These are phyloP conservation scores for Metschnikowia sp. DNA, from an alignment of 805 yeast genomes.

Conservation along the genomic window DNA sequence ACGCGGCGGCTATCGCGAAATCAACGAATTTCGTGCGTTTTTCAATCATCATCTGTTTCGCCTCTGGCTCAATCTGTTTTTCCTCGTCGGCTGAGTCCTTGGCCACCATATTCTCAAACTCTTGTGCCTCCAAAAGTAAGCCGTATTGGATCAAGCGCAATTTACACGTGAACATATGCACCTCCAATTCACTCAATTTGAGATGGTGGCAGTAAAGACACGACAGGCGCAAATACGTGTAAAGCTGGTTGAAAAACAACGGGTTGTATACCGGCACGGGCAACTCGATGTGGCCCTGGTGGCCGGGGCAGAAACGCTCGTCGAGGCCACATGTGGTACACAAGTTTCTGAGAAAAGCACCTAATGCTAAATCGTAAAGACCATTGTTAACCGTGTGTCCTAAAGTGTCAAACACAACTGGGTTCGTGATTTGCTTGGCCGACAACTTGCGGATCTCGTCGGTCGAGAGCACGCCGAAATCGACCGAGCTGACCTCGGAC, in stretches of 20 bases:
- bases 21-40: slow-evolving; percentile 70
- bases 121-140: slow-evolving; percentile 70
- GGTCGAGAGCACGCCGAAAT: slow-evolving; percentile 79
- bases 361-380: slow-evolving; percentile 88
- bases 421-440: slow-evolving; percentile 93
- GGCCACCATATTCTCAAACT: slow-evolving; percentile 58
- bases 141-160: slow-evolving; percentile 85
- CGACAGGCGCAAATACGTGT: slow-evolving; percentile 73
- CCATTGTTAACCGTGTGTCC: slow-evolving; percentile 97
- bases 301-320: slow-evolving; percentile 95
- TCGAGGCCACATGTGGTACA: slow-evolving; percentile 96
- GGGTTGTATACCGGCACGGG: slow-evolving; percentile 97
- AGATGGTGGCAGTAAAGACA: slow-evolving; percentile 92
- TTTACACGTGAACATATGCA: slow-evolving; percentile 74
- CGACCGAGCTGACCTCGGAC: slow-evolving; percentile 87
- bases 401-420: slow-evolving; percentile 90
- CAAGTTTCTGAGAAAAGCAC: slow-evolving; percentile 84
- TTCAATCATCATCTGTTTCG: slow-evolving; percentile 46
- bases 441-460: slow-evolving; percentile 82
- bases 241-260: slow-evolving; percentile 87
- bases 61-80: slow-evolving; percentile 32
- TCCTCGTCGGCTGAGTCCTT: slow-evolving; percentile 36
- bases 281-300: slow-evolving; percentile 94
- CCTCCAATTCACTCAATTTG: slow-evolving; percentile 63
- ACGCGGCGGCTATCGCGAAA: slow-evolving; percentile 65